Evolutionary conservation across 257 asterid species (phyloP).

Genomic region (Ajuga chamaepitys): DNA sequence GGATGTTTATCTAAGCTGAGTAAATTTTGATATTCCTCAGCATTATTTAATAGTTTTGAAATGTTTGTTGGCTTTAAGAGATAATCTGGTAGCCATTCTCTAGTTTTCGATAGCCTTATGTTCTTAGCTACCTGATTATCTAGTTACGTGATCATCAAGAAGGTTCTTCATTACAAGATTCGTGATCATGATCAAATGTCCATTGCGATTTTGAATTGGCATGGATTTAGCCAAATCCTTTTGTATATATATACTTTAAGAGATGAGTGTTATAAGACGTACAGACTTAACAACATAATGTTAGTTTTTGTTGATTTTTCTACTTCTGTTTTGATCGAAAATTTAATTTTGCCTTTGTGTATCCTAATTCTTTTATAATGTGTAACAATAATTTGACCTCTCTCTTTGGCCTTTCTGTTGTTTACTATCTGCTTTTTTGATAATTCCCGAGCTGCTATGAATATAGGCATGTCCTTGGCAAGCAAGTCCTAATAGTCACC

Average conservation of each 20-base stretch:
- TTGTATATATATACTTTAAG: background rate
- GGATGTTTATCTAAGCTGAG: background rate
- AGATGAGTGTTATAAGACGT: background rate
- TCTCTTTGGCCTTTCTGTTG: background rate
- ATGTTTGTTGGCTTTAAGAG: background rate
- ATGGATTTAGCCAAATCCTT: background rate
- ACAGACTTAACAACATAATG: background rate
- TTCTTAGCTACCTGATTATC: background rate
- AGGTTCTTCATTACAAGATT: background rate
- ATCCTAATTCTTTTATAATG: background rate
- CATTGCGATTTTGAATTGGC: background rate
- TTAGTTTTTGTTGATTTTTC: background rate
- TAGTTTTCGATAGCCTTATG: background rate
- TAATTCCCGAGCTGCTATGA: slow-evolving; percentile 9
- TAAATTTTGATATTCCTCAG: background rate
- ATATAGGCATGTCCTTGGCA: slow-evolving; percentile 89
- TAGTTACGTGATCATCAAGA: background rate
- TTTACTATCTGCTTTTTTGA: background rate
- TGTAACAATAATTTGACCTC: background rate
- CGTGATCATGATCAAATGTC: background rate
- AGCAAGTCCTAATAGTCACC: slow-evolving; percentile 91
- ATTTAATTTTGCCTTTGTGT: background rate
- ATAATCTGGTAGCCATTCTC: background rate
- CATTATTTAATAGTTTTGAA: background rate
- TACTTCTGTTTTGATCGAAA: background rate